Evolutionary conservation across 306 rosid species (phyloP).

Genomic region (Cotoneaster glaucophyllus): DNA sequence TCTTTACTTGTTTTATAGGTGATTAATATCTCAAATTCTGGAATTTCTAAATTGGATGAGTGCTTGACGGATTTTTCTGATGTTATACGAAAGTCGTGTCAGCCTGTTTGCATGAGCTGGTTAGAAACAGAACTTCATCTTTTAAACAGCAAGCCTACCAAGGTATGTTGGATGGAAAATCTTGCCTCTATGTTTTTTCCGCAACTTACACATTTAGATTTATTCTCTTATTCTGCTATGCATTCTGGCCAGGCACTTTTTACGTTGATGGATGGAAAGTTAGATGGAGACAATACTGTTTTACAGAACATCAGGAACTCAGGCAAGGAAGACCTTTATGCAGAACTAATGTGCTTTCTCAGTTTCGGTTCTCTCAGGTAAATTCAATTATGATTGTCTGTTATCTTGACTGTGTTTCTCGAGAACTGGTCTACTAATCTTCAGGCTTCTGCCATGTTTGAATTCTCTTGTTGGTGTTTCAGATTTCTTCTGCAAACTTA

Average conservation of each 20-base stretch:
- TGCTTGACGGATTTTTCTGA: constrained; percentile 47
- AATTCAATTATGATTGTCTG: constrained; percentile 13
- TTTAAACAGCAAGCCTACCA: constrained; percentile 31
- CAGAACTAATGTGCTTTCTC: constrained; percentile 75
- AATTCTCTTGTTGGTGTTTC: not conserved
- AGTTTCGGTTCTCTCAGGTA: constrained; percentile 72
- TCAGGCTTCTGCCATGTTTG: not conserved
- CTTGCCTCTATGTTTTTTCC: constrained; percentile 5
- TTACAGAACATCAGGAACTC: constrained; percentile 62
- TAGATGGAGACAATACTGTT: constrained; percentile 50
- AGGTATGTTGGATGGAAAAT: constrained; percentile 40
- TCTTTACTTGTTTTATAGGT: constrained; percentile 44
- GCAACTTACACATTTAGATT: constrained; percentile 10
- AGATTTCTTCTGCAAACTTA: not conserved
- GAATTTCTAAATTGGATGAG: constrained; percentile 34
- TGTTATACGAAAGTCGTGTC: constrained; percentile 48
- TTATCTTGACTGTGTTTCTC: not conserved
- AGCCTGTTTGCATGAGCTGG: constrained; percentile 63
- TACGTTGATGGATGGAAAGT: constrained; percentile 51
- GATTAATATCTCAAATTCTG: constrained; percentile 40
- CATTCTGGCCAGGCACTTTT: constrained; percentile 43
- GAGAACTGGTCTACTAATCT: not conserved
- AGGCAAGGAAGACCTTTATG: constrained; percentile 88
- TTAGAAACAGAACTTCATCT: constrained; percentile 61
- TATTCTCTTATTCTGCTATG: constrained; percentile 9